phyloP scores from a whole-genome alignment of 1,284 basidiomycete species.

The Puccinia brachypodii region DNA sequence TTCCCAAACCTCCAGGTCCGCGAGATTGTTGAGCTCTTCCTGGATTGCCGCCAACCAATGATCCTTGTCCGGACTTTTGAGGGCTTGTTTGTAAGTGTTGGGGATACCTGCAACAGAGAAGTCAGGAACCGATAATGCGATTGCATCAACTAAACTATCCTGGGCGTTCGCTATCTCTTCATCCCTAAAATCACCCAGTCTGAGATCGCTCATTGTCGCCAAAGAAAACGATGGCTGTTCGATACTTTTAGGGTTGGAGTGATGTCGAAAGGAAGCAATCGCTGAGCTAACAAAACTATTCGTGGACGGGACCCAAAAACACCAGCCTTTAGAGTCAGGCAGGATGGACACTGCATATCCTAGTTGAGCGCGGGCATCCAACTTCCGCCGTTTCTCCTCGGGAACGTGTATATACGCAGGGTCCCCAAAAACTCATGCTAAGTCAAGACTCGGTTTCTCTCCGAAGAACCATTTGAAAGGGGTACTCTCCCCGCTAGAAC shows the following conservation, averaged over 20 bases:
- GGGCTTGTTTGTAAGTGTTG: background rate
- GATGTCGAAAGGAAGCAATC: background rate
- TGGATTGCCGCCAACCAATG: background rate
- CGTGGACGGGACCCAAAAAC: background rate
- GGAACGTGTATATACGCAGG: background rate
- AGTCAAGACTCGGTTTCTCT: background rate
- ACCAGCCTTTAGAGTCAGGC: background rate
- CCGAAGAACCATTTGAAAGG: constrained; percentile 11
- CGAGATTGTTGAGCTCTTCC: background rate
- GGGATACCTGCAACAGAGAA: background rate
- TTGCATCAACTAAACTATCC: background rate
- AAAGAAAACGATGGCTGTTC: background rate
- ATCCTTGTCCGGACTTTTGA: background rate
- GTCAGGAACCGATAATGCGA: background rate
- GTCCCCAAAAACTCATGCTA: background rate
- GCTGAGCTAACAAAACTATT: background rate
- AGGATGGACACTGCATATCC: background rate
- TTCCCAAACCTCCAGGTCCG: background rate
- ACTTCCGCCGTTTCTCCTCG: background rate
- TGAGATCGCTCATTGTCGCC: background rate
- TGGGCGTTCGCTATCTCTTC: background rate
- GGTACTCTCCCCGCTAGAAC: background rate
- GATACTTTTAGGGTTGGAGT: background rate
- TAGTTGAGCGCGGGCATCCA: background rate
- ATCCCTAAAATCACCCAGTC: background rate